Base-by-base conservation (phyloP, 2,329 filamentous ascomycete genomes). In the Sarocladium brachiariae region DNA sequence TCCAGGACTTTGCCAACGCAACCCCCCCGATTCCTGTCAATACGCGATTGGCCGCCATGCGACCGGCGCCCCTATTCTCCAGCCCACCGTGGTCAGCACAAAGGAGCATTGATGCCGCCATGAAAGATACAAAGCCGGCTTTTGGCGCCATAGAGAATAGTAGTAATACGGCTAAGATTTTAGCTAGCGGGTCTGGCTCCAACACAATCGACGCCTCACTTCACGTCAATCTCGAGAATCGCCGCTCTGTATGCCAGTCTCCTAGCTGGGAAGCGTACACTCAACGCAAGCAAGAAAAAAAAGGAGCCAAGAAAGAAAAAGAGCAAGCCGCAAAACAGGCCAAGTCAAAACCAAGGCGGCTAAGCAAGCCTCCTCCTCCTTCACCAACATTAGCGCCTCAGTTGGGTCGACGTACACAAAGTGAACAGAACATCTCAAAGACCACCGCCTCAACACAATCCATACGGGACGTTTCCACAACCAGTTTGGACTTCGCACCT, bases 191-290 rank as follows among this genome's bases (percentile, higher is more conserved):
- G 27, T 14, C 25, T 47, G n/a, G 25, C n/a, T 6, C 25, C 13
- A 16, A 31, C 21, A 14, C 39, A 27, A 49, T 49, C 33, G 46
- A 37, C 33, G n/a, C 30, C 16, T 35, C 30, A 9, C 10, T 35
- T 18, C 31, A 49, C 13, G 43, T 23, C 27, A 6, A 25, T 18
- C 57, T 65, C 4, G 58, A 63, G 8, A 61, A 61, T 18, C 60
- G 57, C 24, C 57, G 56, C 5, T 65, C 66, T 0, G 78, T 82
- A 50, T 84, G 80, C 54, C 77, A 81, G 51, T 83, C 80, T 1
- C 80, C 80, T 2, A 81, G 74, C 51, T 83, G 80, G 80, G 78
- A 81, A 54, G 73, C 76, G 19, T 78, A 78, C 56, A 70, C 71
- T 2, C 71, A 73, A 18, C 74, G 69, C 55, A 79, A 76, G 57